Conservation (phyloP, 129 eudicot genomes). For the Glebionis coronaria region DNA sequence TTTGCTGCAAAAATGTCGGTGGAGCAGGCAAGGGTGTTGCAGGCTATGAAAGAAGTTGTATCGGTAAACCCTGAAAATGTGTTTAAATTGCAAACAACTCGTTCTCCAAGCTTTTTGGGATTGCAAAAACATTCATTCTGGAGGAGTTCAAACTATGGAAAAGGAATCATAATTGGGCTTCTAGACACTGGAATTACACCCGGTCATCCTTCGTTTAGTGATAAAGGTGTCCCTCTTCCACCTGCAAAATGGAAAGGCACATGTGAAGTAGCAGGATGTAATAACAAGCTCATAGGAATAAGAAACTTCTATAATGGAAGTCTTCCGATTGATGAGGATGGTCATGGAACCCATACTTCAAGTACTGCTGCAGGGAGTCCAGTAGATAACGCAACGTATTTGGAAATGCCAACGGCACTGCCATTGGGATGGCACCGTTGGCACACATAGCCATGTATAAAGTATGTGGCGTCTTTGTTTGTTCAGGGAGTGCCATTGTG, state of each 20-base stretch:
- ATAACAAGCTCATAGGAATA: conserved; percentile 30
- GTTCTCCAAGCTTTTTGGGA: conserved; percentile 44
- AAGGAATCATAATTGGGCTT: conserved; percentile 51
- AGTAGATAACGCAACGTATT: not conserved
- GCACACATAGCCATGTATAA: conserved; percentile 6
- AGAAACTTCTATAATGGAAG: not conserved
- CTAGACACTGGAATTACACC: conserved; percentile 49
- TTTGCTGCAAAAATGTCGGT: conserved; percentile 42
- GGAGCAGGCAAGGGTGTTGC: conserved; percentile 31
- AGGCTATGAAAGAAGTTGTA: conserved; percentile 30
- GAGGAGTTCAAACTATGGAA: conserved; percentile 40
- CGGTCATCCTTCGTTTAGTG: conserved; percentile 45
- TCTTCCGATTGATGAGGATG: not conserved
- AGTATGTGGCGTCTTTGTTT: not conserved
- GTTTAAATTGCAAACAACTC: conserved; percentile 41
- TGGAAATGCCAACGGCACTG: not conserved
- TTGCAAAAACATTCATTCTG: conserved; percentile 28
- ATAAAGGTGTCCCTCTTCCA: conserved; percentile 44
- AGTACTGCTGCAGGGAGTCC: conserved; percentile 10
- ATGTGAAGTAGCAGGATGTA: conserved; percentile 36
- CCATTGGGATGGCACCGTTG: not conserved
- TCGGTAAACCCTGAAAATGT: conserved; percentile 27
- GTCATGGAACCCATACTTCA: conserved; percentile 9
- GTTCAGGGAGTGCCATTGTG: conserved; percentile 20
- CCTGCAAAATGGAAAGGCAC: conserved; percentile 59